phyloP scores from a whole-genome alignment of 768 basidiomycete genomes.

The Lactifluus echinatus region DNA sequence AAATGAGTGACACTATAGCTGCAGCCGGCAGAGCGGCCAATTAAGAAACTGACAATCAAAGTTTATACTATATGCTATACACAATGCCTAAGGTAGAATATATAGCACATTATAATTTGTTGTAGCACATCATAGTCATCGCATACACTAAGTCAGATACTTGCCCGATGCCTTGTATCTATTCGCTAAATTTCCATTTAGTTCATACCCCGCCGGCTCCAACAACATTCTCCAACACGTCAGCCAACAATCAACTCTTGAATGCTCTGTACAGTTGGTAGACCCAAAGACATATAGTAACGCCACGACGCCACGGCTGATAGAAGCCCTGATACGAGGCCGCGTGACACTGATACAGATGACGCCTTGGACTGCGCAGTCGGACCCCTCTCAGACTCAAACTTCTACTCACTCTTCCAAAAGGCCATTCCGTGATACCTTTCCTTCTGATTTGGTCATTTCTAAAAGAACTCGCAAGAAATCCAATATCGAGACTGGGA shows the following conservation, averaged over 20 bases:
- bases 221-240: too few species aligned
- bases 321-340: slow-evolving; percentile 6
- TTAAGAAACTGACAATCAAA: too few species aligned
- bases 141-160: not conserved
- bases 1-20: not conserved
- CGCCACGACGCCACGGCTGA: not conserved
- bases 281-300: not conserved
- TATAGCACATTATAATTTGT: not conserved
- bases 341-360: slow-evolving; percentile 10
- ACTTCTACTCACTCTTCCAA: not conserved
- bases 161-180: too few species aligned
- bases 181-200: too few species aligned
- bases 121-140: not conserved
- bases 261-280: not conserved
- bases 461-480: not conserved
- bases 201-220: slow-evolving; percentile 1
- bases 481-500: not conserved
- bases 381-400: not conserved
- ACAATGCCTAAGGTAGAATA: not conserved
- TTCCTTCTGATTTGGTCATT: not conserved
- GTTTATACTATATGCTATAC: too few species aligned
- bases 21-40: too few species aligned
- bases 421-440: not conserved
- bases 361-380: not conserved
- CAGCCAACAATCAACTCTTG: not conserved